These are phyloP conservation scores for Scenedesmus sp. DNA, from an alignment of 163 green algal genomes.

Conservation along the genomic window DNA sequence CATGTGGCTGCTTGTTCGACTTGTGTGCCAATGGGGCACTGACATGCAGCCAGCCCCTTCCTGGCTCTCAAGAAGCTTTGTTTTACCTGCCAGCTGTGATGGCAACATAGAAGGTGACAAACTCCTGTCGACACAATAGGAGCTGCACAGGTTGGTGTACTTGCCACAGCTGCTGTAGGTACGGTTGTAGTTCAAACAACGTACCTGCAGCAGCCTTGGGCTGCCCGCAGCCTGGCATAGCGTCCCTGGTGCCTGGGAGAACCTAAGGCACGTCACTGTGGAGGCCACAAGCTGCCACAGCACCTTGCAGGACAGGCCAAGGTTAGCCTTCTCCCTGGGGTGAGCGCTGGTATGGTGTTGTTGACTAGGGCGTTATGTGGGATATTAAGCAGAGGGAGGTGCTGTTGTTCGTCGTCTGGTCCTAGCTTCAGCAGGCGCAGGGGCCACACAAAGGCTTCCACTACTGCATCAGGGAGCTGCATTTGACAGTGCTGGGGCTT, in stretches of 20 bases:
- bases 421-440: constrained; percentile 26
- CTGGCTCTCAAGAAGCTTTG: too few relatives aligned
- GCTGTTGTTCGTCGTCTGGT: not conserved
- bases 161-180: not conserved
- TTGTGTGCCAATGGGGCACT: too few relatives aligned
- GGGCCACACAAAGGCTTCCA: constrained; percentile 37
- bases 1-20: too few relatives aligned
- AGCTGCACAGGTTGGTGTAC: too few relatives aligned
- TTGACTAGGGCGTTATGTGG: constrained; percentile 31
- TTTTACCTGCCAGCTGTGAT: too few relatives aligned
- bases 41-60: too few relatives aligned
- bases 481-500: not conserved
- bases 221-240: not conserved
- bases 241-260: not conserved
- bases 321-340: not conserved
- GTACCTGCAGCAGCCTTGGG: not conserved
- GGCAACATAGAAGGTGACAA: too few relatives aligned
- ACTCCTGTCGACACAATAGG: too few relatives aligned
- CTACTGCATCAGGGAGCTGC: constrained; percentile 2
- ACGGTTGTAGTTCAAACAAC: not conserved
- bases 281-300: constrained; percentile 35
- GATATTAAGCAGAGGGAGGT: constrained; percentile 12
- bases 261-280: not conserved
- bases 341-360: constrained; percentile 21
- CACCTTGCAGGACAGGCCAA: constrained; percentile 1